phyloP scores from a whole-genome alignment of 176 grass and related monocot species.

The Coix lacrymajobi region DNA sequence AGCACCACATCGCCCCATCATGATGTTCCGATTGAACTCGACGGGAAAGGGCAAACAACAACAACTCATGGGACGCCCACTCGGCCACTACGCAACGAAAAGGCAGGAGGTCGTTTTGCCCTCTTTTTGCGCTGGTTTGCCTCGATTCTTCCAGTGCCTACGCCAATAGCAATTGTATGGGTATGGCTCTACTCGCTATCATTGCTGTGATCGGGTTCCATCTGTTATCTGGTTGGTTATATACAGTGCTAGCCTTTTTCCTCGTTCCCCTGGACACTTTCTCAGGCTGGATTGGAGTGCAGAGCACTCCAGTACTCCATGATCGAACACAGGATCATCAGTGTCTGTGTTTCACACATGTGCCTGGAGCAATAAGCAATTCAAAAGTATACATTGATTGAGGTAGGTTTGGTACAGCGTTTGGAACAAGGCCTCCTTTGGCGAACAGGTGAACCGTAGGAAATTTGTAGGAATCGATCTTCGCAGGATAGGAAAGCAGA shows the following conservation, averaged over 20 bases:
- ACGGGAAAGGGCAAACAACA: not conserved
- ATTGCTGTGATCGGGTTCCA: not conserved
- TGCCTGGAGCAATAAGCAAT: not conserved
- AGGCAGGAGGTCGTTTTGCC: not conserved
- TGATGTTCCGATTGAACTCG: not conserved
- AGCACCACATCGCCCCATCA: not conserved
- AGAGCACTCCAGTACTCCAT: not conserved
- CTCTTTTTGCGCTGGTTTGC: not conserved
- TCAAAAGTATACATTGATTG: not conserved
- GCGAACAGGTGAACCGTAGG: no score
- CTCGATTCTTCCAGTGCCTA: slow-evolving; percentile 4
- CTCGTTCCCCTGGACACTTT: not conserved
- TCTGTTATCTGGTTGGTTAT: not conserved
- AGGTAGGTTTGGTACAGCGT: not conserved
- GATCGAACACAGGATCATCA: no score
- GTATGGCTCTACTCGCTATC: not conserved
- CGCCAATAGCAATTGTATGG: not conserved
- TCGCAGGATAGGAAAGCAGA: no score
- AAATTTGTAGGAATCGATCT: no score
- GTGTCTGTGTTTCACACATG: not conserved
- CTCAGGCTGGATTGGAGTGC: not conserved
- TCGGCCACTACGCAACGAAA: not conserved
- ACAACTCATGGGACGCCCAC: not conserved
- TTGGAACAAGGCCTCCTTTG: no score
- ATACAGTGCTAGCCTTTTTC: not conserved